Conservation (phyloP, 176 grass and related monocot genomes). For the Secale cereale region DNA sequence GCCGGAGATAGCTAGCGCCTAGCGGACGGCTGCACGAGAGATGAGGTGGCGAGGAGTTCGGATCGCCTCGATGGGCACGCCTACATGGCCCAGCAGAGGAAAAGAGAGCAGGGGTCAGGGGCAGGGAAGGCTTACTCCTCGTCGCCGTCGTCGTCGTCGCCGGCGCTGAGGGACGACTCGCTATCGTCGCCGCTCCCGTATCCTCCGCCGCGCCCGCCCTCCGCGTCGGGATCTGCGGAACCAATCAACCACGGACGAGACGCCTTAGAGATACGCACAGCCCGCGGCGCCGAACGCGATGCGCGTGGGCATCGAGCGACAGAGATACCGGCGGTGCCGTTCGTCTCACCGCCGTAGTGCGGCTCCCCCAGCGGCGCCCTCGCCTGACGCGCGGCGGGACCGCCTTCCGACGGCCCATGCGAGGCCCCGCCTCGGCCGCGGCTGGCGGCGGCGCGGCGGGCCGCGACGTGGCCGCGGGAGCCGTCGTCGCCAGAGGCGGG, state of each 20-base stretch:
- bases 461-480: conserved; percentile 10
- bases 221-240: conserved; percentile 41
- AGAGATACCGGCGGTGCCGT: not conserved
- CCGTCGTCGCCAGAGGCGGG: conserved; percentile 16
- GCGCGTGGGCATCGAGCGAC: conserved; percentile 6
- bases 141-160: conserved; percentile 28
- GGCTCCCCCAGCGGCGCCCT: not conserved
- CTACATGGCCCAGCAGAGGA: not conserved
- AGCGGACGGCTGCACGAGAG: not conserved
- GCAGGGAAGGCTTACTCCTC: conserved; percentile 28
- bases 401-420: not conserved
- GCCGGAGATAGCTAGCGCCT: not conserved
- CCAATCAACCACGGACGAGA: conserved; percentile 1
- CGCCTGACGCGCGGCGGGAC: not conserved
- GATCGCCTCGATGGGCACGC: conserved; percentile 17
- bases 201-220: not conserved
- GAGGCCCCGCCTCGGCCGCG: not conserved
- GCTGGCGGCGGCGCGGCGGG: not conserved
- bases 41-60: not conserved
- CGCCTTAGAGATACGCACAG: conserved; percentile 15
- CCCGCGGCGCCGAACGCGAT: conserved; percentile 1
- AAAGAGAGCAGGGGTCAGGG: not conserved
- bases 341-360: conserved; percentile 33
- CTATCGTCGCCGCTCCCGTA: conserved; percentile 8
- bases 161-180: conserved; percentile 32